Evolutionary conservation across 2,329 filamentous ascomycete species (phyloP), one percentile per base, ranked within the genome.

Genomic region (Ramularia collo-cygni): DNA sequence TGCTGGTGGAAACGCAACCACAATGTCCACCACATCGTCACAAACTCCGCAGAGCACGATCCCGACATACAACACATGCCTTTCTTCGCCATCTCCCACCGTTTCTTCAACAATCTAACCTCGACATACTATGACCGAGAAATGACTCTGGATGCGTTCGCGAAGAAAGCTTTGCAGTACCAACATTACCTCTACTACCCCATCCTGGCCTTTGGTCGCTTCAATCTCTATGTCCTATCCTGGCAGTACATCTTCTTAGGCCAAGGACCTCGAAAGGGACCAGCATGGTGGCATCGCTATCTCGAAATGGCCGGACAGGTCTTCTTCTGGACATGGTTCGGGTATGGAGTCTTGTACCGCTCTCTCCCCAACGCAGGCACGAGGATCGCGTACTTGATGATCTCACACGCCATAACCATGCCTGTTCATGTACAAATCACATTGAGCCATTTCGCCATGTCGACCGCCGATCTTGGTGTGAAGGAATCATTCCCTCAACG

Each of bases 1-100:
- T 86, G 90, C 31, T 98, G 92, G 92, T 98, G 92, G 90, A 96
- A 96, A 66, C 76, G 79, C 46, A 95, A 81, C 60, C 90, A 96
- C 64, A 96, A 96, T 58, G 88, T 95, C 7, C 90, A 96, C 60
- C 90, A 96, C 58, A 88, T 96, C 52, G 83, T 96, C 37, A 96
- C 92, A 13, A 96, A 96, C 62, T 83, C 83, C 30, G 85, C 89
- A 10, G 92, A 95, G 63, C 90, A 96, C 60, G 90, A 96, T 60
- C 90, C 92, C 0, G 90, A 96, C 60, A 96, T 95, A 53, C 76
- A 84, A 49, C 80, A 85, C 59, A 68, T 83, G 37, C 81, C 81
- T 0, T 71, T 85, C 36, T 83, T 85, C 54, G 80, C 81, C 35
- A 76, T 80, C 21, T 77, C 74, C 14, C 77, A 79, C 28, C 70